Base-by-base conservation (phyloP, 2,329 filamentous ascomycete genomes). In the Dactylellina parvicollis region DNA sequence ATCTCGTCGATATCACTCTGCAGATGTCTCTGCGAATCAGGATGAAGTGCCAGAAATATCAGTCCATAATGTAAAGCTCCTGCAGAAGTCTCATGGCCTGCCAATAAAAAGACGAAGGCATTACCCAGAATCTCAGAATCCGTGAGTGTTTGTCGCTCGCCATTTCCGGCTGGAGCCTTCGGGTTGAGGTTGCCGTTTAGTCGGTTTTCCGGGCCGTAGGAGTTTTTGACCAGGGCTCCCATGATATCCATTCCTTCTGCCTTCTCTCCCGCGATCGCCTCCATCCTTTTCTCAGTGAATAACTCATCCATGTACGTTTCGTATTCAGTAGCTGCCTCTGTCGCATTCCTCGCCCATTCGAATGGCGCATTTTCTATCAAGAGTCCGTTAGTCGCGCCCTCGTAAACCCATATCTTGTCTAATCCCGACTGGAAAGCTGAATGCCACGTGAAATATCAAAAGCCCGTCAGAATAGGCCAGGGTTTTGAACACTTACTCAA, bases 41-140 rank as follows among this genome's bases (percentile, higher is more conserved):
- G 87, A 76, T 89, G 85, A 76, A 87, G 85, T 12, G 90, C 91
- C 4, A 94, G 84, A 76, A 87, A 85, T 34, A 92, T 79, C 2
- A 92, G 80, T 1, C 87, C 84, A 79, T 91, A 92, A 80, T 93
- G 89, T 38, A 92, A 83, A 2, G 86, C 85, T 79, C 91, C 92
- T 50, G 90, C 90, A 1, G 90, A 90, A 0, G 91, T 93, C 80
- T 95, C 91, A 80, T 95, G 90, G 10, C 91, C 91, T 0, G 91
- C 91, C 0, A 93, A 83, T 72, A 86, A 84, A 72, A 87, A 87
- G 76, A 89, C 83, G 75, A 89, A 89, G 18, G 89, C 87, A 78
- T 92, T 92, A 55, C 90, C 89, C 26, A 90, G 81, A 69, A 93
- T 89, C 62, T 92, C 89, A 3, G 84, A 83, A 75, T 88, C 86